Evolutionary conservation across 164 flowering plant genomes (phyloP).

Genomic region (Nelumbo lutea): DNA sequence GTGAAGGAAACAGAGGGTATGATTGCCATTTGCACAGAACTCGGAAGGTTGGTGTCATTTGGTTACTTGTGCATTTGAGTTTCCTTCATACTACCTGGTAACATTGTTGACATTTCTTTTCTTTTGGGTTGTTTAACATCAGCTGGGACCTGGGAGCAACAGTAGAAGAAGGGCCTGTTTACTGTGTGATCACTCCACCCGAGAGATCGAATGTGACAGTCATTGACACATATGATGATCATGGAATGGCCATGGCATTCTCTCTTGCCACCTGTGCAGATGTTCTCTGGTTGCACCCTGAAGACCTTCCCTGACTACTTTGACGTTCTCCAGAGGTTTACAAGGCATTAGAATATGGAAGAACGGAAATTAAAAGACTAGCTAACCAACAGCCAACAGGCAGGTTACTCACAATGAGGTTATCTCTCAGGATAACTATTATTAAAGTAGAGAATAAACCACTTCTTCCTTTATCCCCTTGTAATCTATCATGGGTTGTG

Average conservation of each 20-base stretch:
- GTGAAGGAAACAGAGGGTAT: constrained; percentile 98
- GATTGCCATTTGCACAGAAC: constrained; percentile 98
- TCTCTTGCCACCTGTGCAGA: constrained; percentile 96
- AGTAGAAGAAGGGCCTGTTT: constrained; percentile 96
- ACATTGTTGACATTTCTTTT: not conserved
- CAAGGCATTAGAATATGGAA: constrained; percentile 45
- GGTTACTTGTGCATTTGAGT: not conserved
- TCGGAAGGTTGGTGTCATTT: constrained; percentile 65
- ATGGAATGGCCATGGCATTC: constrained; percentile 99
- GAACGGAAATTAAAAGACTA: not conserved
- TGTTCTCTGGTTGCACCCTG: constrained; percentile 91
- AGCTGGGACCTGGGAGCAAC: constrained; percentile 98
- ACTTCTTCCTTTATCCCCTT: not conserved
- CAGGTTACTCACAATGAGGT: not conserved
- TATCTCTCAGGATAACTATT: not conserved
- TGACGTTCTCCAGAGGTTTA: constrained; percentile 64
- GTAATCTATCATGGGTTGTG: constrained; percentile 1
- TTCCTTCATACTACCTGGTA: not conserved
- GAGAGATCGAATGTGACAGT: constrained; percentile 76
- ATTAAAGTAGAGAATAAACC: not conserved
- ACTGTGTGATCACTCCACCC: constrained; percentile 93
- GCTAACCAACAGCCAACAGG: not conserved
- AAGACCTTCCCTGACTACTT: constrained; percentile 99
- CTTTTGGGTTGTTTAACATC: constrained; percentile 4
- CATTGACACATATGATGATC: constrained; percentile 95